Conservation (phyloP, 106 monocot genomes). For the Iris macrosiphon region DNA sequence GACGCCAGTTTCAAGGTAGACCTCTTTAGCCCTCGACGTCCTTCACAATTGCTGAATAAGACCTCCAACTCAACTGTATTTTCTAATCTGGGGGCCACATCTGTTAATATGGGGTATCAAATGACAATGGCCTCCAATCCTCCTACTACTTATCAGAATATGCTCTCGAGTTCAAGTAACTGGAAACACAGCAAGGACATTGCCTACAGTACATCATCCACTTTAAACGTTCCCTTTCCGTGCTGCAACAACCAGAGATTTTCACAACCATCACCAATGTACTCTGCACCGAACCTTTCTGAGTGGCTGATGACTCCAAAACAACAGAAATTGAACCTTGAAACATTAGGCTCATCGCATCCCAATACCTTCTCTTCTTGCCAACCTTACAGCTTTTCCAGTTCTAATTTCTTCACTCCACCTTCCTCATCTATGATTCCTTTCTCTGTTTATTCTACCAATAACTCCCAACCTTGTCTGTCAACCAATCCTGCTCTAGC, state of each 20-base stretch:
- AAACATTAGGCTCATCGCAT: conserved; percentile 6
- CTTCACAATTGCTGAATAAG: conserved; percentile 3
- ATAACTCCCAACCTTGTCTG: neutral
- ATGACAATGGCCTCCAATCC: neutral
- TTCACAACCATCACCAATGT: conserved; percentile 4
- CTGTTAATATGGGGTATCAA: conserved; percentile 2
- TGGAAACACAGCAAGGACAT: conserved; percentile 24
- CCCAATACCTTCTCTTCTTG: conserved; percentile 1
- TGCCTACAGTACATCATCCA: conserved; percentile 10
- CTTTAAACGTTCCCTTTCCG: conserved; percentile 13
- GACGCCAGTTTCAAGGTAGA: conserved; percentile 2
- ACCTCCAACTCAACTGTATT: neutral
- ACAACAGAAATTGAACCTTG: conserved; percentile 7
- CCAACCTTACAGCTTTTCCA: neutral
- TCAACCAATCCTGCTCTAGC: neutral
- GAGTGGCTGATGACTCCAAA: conserved; percentile 36
- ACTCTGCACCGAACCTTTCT: conserved; percentile 20
- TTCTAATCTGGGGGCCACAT: conserved; percentile 4
- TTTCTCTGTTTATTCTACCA: conserved; percentile 5
- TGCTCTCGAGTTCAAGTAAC: conserved; percentile 19
- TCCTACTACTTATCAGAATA: conserved; percentile 9
- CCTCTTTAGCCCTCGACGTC: neutral
- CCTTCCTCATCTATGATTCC: conserved; percentile 1
- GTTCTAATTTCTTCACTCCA: neutral
- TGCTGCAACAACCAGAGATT: conserved; percentile 9